Base-by-base conservation (phyloP, 148 eudicot genomes). In the Camellia sinensis region DNA sequence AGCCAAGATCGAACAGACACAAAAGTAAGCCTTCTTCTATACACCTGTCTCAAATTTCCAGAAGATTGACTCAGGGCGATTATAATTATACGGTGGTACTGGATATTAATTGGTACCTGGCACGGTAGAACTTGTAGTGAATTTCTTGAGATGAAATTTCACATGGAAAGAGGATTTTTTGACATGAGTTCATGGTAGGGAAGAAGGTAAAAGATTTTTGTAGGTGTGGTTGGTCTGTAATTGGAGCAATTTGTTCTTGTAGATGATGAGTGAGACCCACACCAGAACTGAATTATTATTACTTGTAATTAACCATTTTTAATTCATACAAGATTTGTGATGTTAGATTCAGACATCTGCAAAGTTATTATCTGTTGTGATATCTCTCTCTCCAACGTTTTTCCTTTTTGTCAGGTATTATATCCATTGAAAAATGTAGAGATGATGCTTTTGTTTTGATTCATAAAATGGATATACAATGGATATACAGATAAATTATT, bases 1-100 rank as follows among this genome's bases (percentile, higher is more conserved):
- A 66, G 80, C 85, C 63, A 89, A 89, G 77, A 79, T 89, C 56
- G 88, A 82, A 61, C 81, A 83, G 69, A 80, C 46, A 70, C 77
- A 83, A 65, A 83, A 70, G 40, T 71, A 71, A 74, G 65, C 21
- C 5, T 70, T 70, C 73, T 69, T 70, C 12, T 21, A 7, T 70
- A 46, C 57, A 21, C 71, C 18, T 64, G 46, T 6, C 41, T 56
- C 59, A 63, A 21, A 18, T 48, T 76, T 15, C 21, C 21, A 46
- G 70, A 45, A 43, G 10, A 11, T 12, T 22, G 45, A 19, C 18
- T 77, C 1, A 41, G 44, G 57, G 17, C 37, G n/a, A n/a, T n/a
- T 21, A 21, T 6, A 10, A 17, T 15, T 11, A 11, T 21, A 3
- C 17, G 3, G 12, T 14, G 22, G 11, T n/a, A 48, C 7, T n/a